Percentiles rank a stretch among this genome's conserved stretches.
These are phyloP conservation scores for Blastomyces emzantsi DNA, from an alignment of 2,329 filamentous ascomycete genomes.

Conservation along the genomic window DNA sequence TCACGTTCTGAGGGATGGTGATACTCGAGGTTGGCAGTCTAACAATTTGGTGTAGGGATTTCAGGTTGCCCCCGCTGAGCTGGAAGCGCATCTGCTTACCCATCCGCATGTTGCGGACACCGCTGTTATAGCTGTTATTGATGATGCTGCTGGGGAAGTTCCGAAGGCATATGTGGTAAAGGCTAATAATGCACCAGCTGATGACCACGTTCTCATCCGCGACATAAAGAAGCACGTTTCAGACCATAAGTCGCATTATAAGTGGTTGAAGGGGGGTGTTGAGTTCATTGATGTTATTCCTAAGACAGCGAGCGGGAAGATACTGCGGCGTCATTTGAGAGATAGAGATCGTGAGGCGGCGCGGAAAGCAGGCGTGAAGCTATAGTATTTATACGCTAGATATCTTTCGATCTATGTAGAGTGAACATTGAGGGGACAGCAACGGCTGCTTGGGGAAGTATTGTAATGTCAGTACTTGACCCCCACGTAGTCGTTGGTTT, in stretches of 20 bases:
- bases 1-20: neutral
- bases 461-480: neutral
- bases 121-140: conserved; percentile 44
- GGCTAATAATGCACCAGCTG: conserved; percentile 22
- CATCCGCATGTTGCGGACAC: conserved; percentile 37
- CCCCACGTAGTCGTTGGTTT: neutral
- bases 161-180: conserved; percentile 56
- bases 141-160: conserved; percentile 49
- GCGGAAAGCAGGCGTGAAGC: conserved; percentile 8
- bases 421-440: neutral
- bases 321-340: conserved; percentile 38
- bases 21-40: neutral
- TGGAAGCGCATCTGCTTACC: conserved; percentile 38
- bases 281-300: conserved; percentile 38
- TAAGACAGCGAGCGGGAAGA: conserved; percentile 42
- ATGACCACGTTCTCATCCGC: conserved; percentile 19
- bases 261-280: conserved; percentile 38
- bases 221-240: conserved; percentile 27
- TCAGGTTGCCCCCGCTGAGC: conserved; percentile 43
- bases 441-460: no score
- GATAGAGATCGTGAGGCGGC: conserved; percentile 21
- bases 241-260: conserved; percentile 32
- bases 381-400: conserved; percentile 1
- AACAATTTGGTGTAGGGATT: conserved; percentile 28
- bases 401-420: neutral